Base-by-base conservation (phyloP, 2,329 filamentous ascomycete species). In the Botrytis hyacinthi region DNA sequence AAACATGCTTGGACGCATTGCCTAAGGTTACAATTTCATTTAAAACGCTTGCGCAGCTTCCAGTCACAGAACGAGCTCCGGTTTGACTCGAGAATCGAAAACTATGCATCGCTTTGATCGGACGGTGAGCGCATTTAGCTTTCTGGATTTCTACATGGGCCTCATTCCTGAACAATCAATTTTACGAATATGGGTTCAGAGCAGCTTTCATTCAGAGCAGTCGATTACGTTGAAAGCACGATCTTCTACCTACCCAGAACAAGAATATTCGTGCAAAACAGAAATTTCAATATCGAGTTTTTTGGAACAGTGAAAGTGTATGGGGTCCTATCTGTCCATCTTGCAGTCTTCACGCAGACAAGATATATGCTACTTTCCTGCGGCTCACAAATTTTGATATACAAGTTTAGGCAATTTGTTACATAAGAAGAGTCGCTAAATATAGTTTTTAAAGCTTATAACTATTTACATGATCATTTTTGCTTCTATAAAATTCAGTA, bases 401-500 rank as follows among this genome's bases (percentile, higher is more conserved):
- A 40, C 26, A 29, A 10, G 22, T 51, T 12, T 42, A 57, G 22
- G 48, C n/a, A 22, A 37, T 40, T 57, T 42, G 18, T 57, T 57
- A 57, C 26, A 29, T 42, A 37, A 42, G 22, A 42, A 68, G 18
- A 32, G 42, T 40, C 9, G 35, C 14, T n/a, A 26, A 46, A 61
- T 40, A 37, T 40, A 63, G 51, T 46, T 29, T 67, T 14, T 67
- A 66, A 42, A 72, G 60, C 61, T 72, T 72, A 44, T 66, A 14
- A 29, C 48, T 42, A 42, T 72, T 67, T 59, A 44, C 46, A 44
- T 72, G 20, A 62, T 32, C 61, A 35, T 32, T 72, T 26, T 37
- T 37, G 61, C 70, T 72, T 72, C 70, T 72, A 67, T 66, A 20
- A 54, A 29, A 72, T 59, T 72, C 37, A 72, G 70, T 57, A 32